A percentile compares a stretch with the other conserved stretches of the same genome.
Evolutionary conservation across 495 filamentous ascomycete species (phyloP).

Genomic region (Penicillium lividum): DNA sequence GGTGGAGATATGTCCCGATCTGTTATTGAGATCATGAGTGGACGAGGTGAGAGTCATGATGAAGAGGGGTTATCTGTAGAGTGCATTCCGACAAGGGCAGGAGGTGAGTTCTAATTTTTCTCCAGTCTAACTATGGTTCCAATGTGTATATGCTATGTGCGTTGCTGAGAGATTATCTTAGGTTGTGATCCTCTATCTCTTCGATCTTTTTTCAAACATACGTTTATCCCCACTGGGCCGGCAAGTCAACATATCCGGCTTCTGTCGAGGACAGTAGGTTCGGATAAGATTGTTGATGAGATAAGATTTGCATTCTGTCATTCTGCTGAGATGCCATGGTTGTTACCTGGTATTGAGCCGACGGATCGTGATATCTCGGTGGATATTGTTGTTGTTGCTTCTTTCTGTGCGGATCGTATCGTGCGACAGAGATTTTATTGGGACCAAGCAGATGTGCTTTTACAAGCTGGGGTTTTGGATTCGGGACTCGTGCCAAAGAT

Average conservation of each 20-base stretch:
- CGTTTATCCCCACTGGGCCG: conserved; percentile 72
- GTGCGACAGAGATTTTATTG: conserved; percentile 79
- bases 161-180: conserved; percentile 12
- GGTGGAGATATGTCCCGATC: conserved; percentile 10
- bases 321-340: conserved; percentile 70
- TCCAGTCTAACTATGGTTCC: background rate
- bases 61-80: conserved; percentile 20
- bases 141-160: background rate
- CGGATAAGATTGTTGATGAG: conserved; percentile 61
- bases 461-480: conserved; percentile 74
- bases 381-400: conserved; percentile 69
- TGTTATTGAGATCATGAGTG: conserved; percentile 14
- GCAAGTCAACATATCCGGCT: conserved; percentile 64
- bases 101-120: conserved; percentile 41
- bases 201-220: conserved; percentile 64
- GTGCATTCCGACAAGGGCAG: conserved; percentile 37
- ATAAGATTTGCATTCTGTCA: conserved; percentile 65
- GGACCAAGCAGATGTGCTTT: conserved; percentile 80
- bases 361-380: conserved; percentile 66
- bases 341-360: conserved; percentile 71
- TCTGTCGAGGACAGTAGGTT: conserved; percentile 65
- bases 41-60: conserved; percentile 1
- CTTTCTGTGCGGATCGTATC: conserved; percentile 70
- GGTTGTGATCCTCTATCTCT: conserved; percentile 38
- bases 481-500: conserved; percentile 46